phyloP scores from a whole-genome alignment of 1,284 basidiomycete genomes.

The Puccinia polysora region DNA sequence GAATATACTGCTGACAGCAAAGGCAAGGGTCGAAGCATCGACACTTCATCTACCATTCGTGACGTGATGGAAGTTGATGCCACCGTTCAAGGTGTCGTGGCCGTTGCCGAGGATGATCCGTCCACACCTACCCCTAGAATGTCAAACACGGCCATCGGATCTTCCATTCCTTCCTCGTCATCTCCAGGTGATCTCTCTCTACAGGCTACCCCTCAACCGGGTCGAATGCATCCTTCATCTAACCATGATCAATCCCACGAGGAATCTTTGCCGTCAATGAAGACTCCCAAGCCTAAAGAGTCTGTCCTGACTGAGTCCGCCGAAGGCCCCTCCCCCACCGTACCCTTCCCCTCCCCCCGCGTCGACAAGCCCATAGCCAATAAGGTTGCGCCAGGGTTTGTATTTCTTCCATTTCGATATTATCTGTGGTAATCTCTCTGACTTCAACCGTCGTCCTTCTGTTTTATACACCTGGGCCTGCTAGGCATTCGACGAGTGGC shows the following conservation, averaged over 20 bases:
- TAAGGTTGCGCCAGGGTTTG: neutral
- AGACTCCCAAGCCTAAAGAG: neutral
- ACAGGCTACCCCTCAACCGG: slow-evolving; percentile 25
- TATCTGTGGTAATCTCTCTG: neutral
- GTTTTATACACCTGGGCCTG: neutral
- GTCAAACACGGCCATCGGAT: neutral
- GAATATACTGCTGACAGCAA: slow-evolving; percentile 31
- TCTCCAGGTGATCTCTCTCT: neutral
- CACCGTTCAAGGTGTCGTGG: no score
- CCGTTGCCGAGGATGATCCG: neutral
- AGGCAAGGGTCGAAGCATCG: slow-evolving; percentile 14
- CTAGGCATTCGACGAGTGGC: no score
- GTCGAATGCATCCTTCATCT: slow-evolving; percentile 11
- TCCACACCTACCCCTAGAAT: neutral
- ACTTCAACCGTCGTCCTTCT: neutral
- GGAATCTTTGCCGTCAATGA: neutral
- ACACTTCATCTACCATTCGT: neutral
- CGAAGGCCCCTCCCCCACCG: neutral
- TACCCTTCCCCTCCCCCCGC: slow-evolving; percentile 38
- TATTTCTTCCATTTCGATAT: neutral
- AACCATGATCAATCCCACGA: no score
- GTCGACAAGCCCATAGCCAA: neutral
- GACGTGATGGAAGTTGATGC: neutral
- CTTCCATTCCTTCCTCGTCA: neutral
- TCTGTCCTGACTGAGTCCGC: neutral